Percentiles rank a stretch among this genome's conserved stretches.
phyloP scores from a whole-genome alignment of 371 early-diverging fungal genomes.

The Choanephora cucurbitarum region DNA sequence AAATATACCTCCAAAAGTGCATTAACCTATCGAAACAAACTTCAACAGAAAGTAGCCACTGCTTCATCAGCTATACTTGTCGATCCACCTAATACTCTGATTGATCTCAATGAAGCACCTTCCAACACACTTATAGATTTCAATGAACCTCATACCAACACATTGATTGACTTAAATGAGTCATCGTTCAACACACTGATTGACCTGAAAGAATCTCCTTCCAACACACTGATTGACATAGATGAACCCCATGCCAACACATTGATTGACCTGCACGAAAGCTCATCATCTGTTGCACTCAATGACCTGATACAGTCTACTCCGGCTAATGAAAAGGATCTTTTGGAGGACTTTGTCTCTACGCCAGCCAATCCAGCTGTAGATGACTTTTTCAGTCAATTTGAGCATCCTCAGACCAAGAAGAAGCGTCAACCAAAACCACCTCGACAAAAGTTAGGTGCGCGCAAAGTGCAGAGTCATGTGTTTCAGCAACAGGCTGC shows the following conservation, averaged over 20 bases:
- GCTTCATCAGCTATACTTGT: too few relatives aligned
- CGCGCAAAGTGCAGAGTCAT: constrained; percentile 22
- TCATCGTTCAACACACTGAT: constrained; percentile 4
- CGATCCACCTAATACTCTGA: too few relatives aligned
- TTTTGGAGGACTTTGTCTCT: background rate
- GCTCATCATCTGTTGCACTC: too few relatives aligned
- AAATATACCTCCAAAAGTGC: constrained; percentile 83
- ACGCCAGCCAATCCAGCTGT: background rate
- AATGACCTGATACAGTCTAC: too few relatives aligned
- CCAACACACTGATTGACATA: constrained; percentile 12
- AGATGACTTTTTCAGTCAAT: constrained; percentile 20
- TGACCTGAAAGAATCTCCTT: constrained; percentile 1
- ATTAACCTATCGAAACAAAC: constrained; percentile 75
- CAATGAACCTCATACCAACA: background rate
- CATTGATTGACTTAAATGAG: constrained; percentile 14
- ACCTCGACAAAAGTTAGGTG: constrained; percentile 19
- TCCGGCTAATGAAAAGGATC: background rate
- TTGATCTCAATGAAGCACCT: too few relatives aligned
- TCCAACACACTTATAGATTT: background rate
- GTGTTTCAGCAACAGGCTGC: constrained; percentile 25
- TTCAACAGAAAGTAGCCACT: constrained; percentile 65
- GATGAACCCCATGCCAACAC: background rate
- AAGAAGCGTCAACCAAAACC: constrained; percentile 9
- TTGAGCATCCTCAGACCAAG: constrained; percentile 6
- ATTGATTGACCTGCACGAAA: background rate